phyloP scores from a whole-genome alignment of 306 rosid genomes.

The Senna siamea region DNA sequence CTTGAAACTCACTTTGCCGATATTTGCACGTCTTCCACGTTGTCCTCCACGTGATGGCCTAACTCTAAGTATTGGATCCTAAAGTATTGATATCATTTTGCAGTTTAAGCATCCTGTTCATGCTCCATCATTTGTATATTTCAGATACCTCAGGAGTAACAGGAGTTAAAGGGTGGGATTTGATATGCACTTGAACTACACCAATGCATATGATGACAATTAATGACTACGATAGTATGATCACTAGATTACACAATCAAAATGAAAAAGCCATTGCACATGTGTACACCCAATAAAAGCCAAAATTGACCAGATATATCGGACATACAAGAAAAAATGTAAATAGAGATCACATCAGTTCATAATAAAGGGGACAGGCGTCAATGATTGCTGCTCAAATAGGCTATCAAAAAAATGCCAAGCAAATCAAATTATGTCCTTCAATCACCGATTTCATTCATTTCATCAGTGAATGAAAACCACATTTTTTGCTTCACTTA shows the following conservation, averaged over 20 bases:
- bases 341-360: neutral
- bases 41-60: neutral
- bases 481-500: constrained; percentile 1
- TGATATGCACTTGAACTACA: neutral
- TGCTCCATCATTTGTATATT: neutral
- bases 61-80: neutral
- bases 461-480: neutral
- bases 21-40: neutral
- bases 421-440: neutral
- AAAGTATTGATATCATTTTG: neutral
- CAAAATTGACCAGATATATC: neutral
- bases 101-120: neutral
- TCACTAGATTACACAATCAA: neutral
- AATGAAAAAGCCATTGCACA: neutral
- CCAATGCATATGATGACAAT: neutral
- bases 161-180: neutral
- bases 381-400: neutral
- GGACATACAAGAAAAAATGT: neutral
- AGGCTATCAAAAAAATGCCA: neutral
- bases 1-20: neutral
- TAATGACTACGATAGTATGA: neutral
- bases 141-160: neutral
- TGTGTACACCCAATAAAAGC: constrained; percentile 5
- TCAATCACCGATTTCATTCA: neutral
- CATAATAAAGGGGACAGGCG: neutral